These are phyloP conservation scores for Sanghuangporus weigelae DNA, from an alignment of 1,284 basidiomycete genomes.

Conservation along the genomic window DNA sequence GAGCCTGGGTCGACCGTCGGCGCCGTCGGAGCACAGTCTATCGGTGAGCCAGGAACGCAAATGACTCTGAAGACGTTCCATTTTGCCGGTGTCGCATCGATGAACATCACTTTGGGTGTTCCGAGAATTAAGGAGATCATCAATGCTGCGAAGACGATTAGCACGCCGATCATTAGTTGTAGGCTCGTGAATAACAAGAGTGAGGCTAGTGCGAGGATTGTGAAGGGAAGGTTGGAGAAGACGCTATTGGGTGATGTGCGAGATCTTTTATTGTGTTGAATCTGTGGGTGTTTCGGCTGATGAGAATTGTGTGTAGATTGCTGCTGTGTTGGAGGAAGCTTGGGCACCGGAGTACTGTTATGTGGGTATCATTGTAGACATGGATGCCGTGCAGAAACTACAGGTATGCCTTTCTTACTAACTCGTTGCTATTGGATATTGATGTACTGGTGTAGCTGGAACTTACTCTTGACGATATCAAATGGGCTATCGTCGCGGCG, in stretches of 20 bases:
- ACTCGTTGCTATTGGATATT: background rate
- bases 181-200: slow-evolving; percentile 82
- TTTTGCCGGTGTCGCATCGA: slow-evolving; percentile 99
- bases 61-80: slow-evolving; percentile 99
- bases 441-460: slow-evolving; percentile 58
- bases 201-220: slow-evolving; percentile 92
- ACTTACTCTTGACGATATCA: slow-evolving; percentile 89
- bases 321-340: slow-evolving; percentile 91
- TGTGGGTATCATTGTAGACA: slow-evolving; percentile 91
- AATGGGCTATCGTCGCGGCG: slow-evolving; percentile 82
- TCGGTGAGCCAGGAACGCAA: slow-evolving; percentile 98
- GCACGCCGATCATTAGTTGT: slow-evolving; percentile 97
- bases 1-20: slow-evolving; percentile 97
- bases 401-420: slow-evolving; percentile 52
- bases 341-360: slow-evolving; percentile 94
- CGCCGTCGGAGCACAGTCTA: slow-evolving; percentile 97
- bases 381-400: slow-evolving; percentile 83
- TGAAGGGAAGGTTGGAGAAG: slow-evolving; percentile 95
- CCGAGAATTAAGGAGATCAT: slow-evolving; percentile 99
- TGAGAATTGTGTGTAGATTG: slow-evolving; percentile 51
- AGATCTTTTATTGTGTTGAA: slow-evolving; percentile 12
- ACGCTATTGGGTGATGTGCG: slow-evolving; percentile 90
- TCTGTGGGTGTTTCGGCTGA: background rate
- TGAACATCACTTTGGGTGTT: slow-evolving; percentile 99
- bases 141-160: slow-evolving; percentile 96